These are phyloP conservation scores for Lipomyces sp. DNA, from an alignment of 805 yeast species.

Conservation along the genomic window DNA sequence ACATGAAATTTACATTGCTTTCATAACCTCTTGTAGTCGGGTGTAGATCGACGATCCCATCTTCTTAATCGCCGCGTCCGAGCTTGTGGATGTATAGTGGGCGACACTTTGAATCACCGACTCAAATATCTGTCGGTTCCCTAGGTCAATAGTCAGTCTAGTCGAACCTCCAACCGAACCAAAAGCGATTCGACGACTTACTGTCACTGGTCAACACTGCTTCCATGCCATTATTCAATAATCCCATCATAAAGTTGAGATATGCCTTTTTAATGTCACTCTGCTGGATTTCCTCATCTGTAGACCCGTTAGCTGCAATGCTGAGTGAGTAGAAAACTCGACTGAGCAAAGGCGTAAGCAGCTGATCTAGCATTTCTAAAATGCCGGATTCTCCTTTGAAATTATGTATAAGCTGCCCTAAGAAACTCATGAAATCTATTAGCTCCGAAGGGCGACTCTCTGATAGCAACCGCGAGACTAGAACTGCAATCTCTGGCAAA, in stretches of 20 bases:
- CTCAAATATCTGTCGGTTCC: constrained; percentile 26
- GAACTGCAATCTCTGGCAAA: constrained; percentile 64
- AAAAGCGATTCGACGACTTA: constrained; percentile 47
- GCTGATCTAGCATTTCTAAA: constrained; percentile 72
- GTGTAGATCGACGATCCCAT: constrained; percentile 31
- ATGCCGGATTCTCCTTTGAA: constrained; percentile 67
- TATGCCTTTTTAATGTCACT: constrained; percentile 69
- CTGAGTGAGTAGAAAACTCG: constrained; percentile 33
- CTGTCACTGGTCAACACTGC: constrained; percentile 73
- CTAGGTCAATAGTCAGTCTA: constrained; percentile 33
- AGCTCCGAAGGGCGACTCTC: constrained; percentile 62
- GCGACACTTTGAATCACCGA: constrained; percentile 32
- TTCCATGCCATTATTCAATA: constrained; percentile 77
- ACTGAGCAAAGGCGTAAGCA: constrained; percentile 73
- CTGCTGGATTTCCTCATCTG: constrained; percentile 70
- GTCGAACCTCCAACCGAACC: not conserved
- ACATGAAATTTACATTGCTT: not conserved
- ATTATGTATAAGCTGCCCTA: constrained; percentile 85
- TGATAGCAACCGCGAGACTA: constrained; percentile 68
- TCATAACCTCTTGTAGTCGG: constrained; percentile 22
- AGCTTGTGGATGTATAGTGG: constrained; percentile 29
- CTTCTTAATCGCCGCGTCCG: constrained; percentile 34
- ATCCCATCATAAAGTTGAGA: constrained; percentile 67
- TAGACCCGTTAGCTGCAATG: constrained; percentile 46
- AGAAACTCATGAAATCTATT: constrained; percentile 78